Base-by-base conservation (phyloP, 2,329 filamentous ascomycete species). In the Trichoderma pleuroti region DNA sequence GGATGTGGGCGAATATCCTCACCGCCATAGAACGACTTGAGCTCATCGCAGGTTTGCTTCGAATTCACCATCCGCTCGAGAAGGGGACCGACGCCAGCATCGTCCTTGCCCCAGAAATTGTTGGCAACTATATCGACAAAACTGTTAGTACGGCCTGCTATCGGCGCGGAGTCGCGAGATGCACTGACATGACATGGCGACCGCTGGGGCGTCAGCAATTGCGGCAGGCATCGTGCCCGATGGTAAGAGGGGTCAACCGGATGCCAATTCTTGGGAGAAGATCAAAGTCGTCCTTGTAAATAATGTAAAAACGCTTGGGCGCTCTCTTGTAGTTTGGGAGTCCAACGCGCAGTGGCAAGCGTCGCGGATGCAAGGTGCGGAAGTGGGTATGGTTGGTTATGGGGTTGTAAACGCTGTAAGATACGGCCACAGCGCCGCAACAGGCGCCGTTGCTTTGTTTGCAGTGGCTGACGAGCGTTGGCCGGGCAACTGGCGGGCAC, bases 81-180 rank as follows among this genome's bases (percentile, higher is more conserved):
- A 78, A 99, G 88, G 71, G 96, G 97, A 59, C 87, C 87, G 78
- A 99, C 94, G 79, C 96, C 97, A 65, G 95, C 96, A 86, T 99
- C 96, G 81, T 98, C 95, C 86, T 97, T 98, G 74, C 96, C 96
- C 96, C 96, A 99, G 82, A 99, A 99, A 81, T 99, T 99, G 84
- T 99, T 99, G 77, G 96, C 95, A 84, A 99, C 94, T 94, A 64
- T 3, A 52, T 42, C 39, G 54, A 30, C 36, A 61, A 24, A 36
- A 32, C 64, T 64, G 72, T 77, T 67, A 78, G 77, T 32, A 14
- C 63, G 26, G 36, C 12, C 5, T 36, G 42, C 34, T 52, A n/a
- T 28, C 16, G 14, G 66, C 39, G 66, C 36, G 28, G 39, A 46
- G 34, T 66, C 28, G 52, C 24, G 46, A 42, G 39, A 52, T 54